A percentile compares a stretch with the other conserved stretches of the same genome.
Evolutionary conservation across 305 asterid species (phyloP).

Genomic region (Fraxinus xanthoxyloides): DNA sequence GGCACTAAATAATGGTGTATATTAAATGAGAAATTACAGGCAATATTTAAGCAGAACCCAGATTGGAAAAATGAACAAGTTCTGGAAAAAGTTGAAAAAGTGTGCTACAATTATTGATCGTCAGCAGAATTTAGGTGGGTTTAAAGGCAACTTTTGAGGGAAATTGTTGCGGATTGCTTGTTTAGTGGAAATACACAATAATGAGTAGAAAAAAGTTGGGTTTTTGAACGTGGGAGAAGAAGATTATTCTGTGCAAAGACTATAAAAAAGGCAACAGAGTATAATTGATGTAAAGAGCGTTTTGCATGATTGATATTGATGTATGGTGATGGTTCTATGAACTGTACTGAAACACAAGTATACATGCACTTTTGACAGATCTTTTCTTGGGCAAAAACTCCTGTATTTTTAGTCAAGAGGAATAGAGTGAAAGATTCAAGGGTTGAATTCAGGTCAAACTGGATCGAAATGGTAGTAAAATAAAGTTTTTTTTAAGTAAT

Average conservation of each 20-base stretch:
- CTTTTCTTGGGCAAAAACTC: conserved; percentile 3
- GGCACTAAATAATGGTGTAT: conserved; percentile 2
- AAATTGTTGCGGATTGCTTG: conserved; percentile 20
- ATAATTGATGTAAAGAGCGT: conserved; percentile 24
- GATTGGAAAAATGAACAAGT: background rate
- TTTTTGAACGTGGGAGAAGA: conserved; percentile 36
- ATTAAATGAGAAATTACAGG: conserved; percentile 1
- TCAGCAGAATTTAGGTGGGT: conserved; percentile 39
- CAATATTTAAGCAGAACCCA: background rate
- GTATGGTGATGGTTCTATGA: conserved; percentile 16
- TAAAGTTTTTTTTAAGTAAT: too few species aligned
- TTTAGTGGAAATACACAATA: conserved; percentile 1
- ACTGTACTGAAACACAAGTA: conserved; percentile 1
- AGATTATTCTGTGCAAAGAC: conserved; percentile 17
- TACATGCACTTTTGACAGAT: background rate
- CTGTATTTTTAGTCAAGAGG: background rate
- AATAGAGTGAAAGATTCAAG: background rate
- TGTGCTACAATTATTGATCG: conserved; percentile 28
- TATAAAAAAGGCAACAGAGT: background rate
- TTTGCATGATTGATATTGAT: conserved; percentile 34
- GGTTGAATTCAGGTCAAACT: background rate
- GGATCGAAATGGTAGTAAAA: too few species aligned
- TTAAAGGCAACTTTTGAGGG: conserved; percentile 30
- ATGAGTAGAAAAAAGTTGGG: conserved; percentile 16
- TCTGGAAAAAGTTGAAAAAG: background rate